These are phyloP conservation scores for Chlamydomonas schloesseri DNA, from an alignment of 139 green algal species.

Conservation along the genomic window DNA sequence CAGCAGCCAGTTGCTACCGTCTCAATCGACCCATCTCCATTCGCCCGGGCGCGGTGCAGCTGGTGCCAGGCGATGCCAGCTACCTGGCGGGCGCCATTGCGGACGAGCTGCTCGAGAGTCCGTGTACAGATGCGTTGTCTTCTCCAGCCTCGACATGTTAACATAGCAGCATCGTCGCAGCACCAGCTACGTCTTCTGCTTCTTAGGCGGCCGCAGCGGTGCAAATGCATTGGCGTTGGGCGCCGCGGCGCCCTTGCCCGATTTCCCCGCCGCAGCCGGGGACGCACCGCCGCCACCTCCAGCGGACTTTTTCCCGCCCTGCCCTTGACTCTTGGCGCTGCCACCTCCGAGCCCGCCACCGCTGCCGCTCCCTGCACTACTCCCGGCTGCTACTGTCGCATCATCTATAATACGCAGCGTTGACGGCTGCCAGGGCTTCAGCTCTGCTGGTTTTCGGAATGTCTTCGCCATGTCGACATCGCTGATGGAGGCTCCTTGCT, in stretches of 20 bases:
- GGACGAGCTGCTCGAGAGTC: no score
- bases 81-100: no score
- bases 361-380: background rate
- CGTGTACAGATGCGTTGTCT: no score
- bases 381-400: background rate
- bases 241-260: background rate
- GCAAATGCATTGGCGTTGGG: conserved; percentile 9
- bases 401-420: conserved; percentile 20
- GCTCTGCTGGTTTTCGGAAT: conserved; percentile 21
- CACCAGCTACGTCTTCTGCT: background rate
- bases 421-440: conserved; percentile 5
- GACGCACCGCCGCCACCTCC: background rate
- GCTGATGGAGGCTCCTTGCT: background rate
- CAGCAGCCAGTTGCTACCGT: no score
- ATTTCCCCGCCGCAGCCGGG: background rate
- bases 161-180: no score
- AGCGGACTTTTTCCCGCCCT: background rate
- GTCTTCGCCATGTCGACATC: conserved; percentile 25
- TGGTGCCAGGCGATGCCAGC: no score
- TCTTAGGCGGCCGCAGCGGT: conserved; percentile 21
- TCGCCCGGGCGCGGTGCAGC: no score
- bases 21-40: no score
- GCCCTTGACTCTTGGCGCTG: background rate
- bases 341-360: background rate
- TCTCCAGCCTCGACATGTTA: no score